Evolutionary conservation across 176 grass and related monocot genomes (phyloP).

Genomic region (Eremochloa ophiuroides): DNA sequence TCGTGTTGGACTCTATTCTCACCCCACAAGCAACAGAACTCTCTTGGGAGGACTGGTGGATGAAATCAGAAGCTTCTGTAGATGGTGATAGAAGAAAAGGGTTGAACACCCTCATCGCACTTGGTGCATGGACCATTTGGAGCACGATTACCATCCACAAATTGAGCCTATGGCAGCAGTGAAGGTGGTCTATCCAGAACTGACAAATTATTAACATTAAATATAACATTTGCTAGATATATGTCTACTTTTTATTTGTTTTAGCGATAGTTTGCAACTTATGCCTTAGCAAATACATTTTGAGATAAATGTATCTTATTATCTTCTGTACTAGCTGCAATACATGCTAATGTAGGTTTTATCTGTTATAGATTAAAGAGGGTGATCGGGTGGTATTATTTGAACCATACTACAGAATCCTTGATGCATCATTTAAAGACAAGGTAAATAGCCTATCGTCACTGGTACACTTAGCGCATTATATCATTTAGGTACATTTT

Average conservation of each 20-base stretch:
- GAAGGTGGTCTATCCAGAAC: not conserved
- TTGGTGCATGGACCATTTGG: no score
- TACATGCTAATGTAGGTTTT: constrained; percentile 22
- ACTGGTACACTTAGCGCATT: no score
- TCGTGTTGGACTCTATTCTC: no score
- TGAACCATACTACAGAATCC: constrained; percentile 55
- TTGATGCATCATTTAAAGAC: constrained; percentile 54
- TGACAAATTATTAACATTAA: not conserved
- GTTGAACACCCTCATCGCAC: no score
- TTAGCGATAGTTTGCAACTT: not conserved
- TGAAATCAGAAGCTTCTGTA: no score
- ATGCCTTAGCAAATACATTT: not conserved
- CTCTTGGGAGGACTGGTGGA: no score
- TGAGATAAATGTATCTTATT: not conserved
- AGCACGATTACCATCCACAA: not conserved
- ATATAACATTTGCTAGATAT: not conserved
- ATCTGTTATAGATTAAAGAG: constrained; percentile 63
- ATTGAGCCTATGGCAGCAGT: not conserved
- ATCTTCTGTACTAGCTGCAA: not conserved
- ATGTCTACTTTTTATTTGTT: no score
- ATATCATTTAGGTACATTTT: not conserved
- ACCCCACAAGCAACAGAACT: no score
- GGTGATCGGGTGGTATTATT: constrained; percentile 55
- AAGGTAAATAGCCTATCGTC: no score
- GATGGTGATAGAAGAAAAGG: no score